phyloP scores from a whole-genome alignment of 129 eudicot species.

The Oenanthe sinensis region DNA sequence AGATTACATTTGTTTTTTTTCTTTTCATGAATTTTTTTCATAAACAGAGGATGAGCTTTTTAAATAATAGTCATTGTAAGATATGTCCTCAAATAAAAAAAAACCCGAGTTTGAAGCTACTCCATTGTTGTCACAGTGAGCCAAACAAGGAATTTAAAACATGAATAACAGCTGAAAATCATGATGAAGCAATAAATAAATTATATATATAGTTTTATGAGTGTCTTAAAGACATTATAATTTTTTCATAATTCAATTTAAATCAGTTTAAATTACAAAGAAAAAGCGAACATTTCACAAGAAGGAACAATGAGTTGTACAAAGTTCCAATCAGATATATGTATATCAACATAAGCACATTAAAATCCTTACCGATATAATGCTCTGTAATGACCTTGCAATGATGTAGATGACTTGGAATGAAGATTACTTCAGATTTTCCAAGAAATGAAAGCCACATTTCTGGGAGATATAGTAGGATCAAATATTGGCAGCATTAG shows the following conservation, averaged over 20 bases:
- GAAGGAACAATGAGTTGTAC: not conserved
- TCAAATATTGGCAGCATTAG: conserved; percentile 61
- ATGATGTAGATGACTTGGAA: not conserved
- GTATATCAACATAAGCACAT: not conserved
- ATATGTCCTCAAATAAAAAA: not conserved
- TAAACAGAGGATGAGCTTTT: not conserved
- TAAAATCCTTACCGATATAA: not conserved
- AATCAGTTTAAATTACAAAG: not conserved
- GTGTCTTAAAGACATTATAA: not conserved
- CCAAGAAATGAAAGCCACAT: conserved; percentile 66
- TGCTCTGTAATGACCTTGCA: not conserved
- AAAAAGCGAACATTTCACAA: not conserved
- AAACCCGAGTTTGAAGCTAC: not conserved
- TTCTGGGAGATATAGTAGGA: conserved; percentile 78
- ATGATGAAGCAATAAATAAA: not conserved
- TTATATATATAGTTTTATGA: not conserved
- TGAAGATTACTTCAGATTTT: conserved; percentile 23
- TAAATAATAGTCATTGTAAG: not conserved
- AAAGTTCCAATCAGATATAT: conserved; percentile 1
- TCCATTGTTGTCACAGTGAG: not conserved
- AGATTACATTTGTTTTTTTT: not conserved
- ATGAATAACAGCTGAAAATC: not conserved
- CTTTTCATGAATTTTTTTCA: not conserved
- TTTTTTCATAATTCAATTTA: not conserved
- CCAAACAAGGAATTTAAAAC: not conserved